phyloP scores from a whole-genome alignment of 805 yeast species.

The Geotrichum ghanense region DNA sequence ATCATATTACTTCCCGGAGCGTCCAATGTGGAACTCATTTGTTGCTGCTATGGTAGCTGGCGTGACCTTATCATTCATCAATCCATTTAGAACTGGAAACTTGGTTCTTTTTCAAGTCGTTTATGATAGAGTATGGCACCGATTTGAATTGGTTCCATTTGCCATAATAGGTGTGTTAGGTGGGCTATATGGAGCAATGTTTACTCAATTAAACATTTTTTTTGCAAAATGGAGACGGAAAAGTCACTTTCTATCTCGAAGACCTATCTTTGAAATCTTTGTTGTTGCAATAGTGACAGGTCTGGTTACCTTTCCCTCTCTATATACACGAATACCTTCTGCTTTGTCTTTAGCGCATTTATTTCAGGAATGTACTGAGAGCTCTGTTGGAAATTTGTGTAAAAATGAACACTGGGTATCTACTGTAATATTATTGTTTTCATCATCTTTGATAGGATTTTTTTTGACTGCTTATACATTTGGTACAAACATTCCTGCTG shows the following conservation, averaged over 20 bases:
- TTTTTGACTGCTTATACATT: constrained; percentile 55
- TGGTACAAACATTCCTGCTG: constrained; percentile 79
- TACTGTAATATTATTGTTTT: constrained; percentile 22
- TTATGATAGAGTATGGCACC: constrained; percentile 61
- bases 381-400: constrained; percentile 20
- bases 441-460: constrained; percentile 40
- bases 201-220: constrained; percentile 36
- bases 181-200: constrained; percentile 50
- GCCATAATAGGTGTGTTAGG: constrained; percentile 59
- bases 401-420: constrained; percentile 13
- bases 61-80: constrained; percentile 40
- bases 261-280: constrained; percentile 37
- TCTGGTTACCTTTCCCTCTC: constrained; percentile 42
- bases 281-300: constrained; percentile 40
- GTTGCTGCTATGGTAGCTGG: constrained; percentile 68
- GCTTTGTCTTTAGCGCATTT: constrained; percentile 46
- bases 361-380: constrained; percentile 53
- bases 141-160: constrained; percentile 62
- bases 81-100: constrained; percentile 38
- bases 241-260: constrained; percentile 7
- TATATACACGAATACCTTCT: constrained; percentile 43
- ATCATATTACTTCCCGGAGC: constrained; percentile 50
- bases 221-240: constrained; percentile 26
- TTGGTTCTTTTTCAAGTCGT: constrained; percentile 57
- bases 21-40: constrained; percentile 74